Evolutionary conservation across 2,329 filamentous ascomycete genomes (phyloP).

Genomic region (Stachybotrys elegans): DNA sequence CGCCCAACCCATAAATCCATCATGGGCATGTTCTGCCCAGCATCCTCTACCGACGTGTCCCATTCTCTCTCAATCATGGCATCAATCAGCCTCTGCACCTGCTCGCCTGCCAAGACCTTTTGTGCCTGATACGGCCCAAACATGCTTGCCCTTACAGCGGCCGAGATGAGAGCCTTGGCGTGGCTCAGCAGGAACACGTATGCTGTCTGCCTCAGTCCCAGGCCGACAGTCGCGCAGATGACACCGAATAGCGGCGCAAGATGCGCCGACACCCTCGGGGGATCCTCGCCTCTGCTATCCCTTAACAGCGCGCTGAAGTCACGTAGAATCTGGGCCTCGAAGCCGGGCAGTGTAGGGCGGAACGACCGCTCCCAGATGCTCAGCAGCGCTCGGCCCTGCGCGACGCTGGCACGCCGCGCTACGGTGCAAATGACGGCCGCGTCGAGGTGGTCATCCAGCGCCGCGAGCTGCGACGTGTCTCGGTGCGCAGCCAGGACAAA

Average conservation of each 20-base stretch:
- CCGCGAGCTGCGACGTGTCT: conserved; percentile 41
- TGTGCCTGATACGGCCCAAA: conserved; percentile 80
- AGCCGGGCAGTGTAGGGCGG: conserved; percentile 27
- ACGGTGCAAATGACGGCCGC: conserved; percentile 76
- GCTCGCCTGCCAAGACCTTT: conserved; percentile 58
- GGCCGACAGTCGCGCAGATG: conserved; percentile 55
- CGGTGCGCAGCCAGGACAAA: conserved; percentile 67
- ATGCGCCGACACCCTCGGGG: conserved; percentile 54
- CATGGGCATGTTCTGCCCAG: conserved; percentile 69
- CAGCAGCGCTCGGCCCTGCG: conserved; percentile 71
- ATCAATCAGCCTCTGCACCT: conserved; percentile 53
- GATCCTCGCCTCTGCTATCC: conserved; percentile 18
- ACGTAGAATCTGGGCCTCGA: conserved; percentile 23
- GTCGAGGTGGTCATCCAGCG: conserved; percentile 71
- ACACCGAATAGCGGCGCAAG: conserved; percentile 67
- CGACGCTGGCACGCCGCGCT: conserved; percentile 66
- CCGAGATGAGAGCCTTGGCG: conserved; percentile 69
- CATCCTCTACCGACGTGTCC: conserved; percentile 55
- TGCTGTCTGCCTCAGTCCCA: conserved; percentile 58
- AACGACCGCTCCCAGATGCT: conserved; percentile 73
- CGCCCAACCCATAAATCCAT: conserved; percentile 81
- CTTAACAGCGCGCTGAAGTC: conserved; percentile 32
- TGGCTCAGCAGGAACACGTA: conserved; percentile 75
- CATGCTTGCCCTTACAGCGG: conserved; percentile 70
- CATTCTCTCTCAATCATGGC: conserved; percentile 56